These are phyloP conservation scores for Kandelia obovata DNA, from an alignment of 345 rosid genomes.

Conservation along the genomic window DNA sequence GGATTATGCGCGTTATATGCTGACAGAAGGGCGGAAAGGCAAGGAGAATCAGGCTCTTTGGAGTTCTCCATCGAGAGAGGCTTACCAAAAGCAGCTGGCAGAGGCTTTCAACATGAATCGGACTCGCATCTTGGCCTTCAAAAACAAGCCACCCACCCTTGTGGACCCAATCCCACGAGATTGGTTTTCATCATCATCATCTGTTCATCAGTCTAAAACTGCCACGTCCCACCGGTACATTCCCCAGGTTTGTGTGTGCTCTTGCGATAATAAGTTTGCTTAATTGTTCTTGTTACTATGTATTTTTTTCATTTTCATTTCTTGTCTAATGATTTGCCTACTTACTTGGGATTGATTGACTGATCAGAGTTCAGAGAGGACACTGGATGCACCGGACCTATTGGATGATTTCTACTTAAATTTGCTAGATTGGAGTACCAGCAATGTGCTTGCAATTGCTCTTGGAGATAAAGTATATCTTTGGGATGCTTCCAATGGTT, in stretches of 20 bases:
- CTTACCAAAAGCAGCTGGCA: slow-evolving; percentile 58
- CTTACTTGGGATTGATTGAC: neutral
- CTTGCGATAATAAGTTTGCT: neutral
- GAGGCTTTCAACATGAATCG: slow-evolving; percentile 58
- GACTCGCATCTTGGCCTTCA: slow-evolving; percentile 67
- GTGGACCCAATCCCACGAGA: slow-evolving; percentile 25
- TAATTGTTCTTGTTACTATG: neutral
- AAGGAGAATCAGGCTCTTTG: slow-evolving; percentile 33
- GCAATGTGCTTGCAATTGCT: slow-evolving; percentile 40
- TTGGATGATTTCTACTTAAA: slow-evolving; percentile 44
- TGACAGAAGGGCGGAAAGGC: slow-evolving; percentile 50
- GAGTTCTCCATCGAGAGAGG: slow-evolving; percentile 57
- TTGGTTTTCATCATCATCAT: neutral
- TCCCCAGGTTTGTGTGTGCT: slow-evolving; percentile 37
- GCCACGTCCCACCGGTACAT: slow-evolving; percentile 35
- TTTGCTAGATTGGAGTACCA: slow-evolving; percentile 48
- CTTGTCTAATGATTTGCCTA: neutral
- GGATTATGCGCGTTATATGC: slow-evolving; percentile 60
- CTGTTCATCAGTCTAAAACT: slow-evolving; percentile 25
- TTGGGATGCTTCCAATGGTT: slow-evolving; percentile 48
- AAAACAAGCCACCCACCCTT: slow-evolving; percentile 53
- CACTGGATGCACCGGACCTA: slow-evolving; percentile 43
- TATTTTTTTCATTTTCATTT: neutral
- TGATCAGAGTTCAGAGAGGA: slow-evolving; percentile 38
- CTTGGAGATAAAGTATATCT: slow-evolving; percentile 39